Conservation (phyloP, 2,329 filamentous ascomycete species). For the Gyromitra esculenta region DNA sequence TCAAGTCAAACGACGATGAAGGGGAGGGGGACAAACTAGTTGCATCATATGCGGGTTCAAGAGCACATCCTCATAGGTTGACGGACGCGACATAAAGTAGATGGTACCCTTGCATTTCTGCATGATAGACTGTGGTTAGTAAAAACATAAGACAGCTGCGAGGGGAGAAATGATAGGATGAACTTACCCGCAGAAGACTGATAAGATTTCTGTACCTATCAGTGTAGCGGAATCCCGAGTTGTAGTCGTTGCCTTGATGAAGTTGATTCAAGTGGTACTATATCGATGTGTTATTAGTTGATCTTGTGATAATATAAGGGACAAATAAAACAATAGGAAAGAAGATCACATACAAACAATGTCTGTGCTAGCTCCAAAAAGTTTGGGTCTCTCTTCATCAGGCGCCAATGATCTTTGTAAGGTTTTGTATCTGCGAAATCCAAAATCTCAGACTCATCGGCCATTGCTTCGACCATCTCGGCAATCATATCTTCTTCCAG, state of each 20-base stretch:
- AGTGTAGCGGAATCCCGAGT: constrained; percentile 36
- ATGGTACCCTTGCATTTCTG: constrained; percentile 44
- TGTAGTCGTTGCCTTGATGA: constrained; percentile 40
- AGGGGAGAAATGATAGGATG: neutral
- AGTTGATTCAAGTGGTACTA: constrained; percentile 46
- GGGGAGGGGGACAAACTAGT: constrained; percentile 21
- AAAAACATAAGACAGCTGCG: neutral
- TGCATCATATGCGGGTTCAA: constrained; percentile 48
- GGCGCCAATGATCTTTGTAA: constrained; percentile 44
- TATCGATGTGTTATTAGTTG: constrained; percentile 18
- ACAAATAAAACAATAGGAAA: neutral
- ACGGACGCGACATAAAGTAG: constrained; percentile 48
- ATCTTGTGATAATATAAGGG: neutral
- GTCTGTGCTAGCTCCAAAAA: constrained; percentile 35
- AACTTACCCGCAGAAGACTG: constrained; percentile 35
- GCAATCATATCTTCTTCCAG: constrained; percentile 15
- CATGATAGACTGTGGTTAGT: constrained; percentile 6
- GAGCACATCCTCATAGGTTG: constrained; percentile 47
- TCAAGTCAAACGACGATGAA: neutral
- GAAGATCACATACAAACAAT: constrained; percentile 27
- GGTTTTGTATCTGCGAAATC: constrained; percentile 47
- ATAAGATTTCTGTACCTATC: constrained; percentile 43
- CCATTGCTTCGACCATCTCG: constrained; percentile 34
- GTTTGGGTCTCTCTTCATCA: constrained; percentile 30
- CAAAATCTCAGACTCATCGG: constrained; percentile 25